Evolutionary conservation across 345 rosid genomes (phyloP), one percentile per base, ranked within the genome.

Genomic region (Euphorbia lathyris): DNA sequence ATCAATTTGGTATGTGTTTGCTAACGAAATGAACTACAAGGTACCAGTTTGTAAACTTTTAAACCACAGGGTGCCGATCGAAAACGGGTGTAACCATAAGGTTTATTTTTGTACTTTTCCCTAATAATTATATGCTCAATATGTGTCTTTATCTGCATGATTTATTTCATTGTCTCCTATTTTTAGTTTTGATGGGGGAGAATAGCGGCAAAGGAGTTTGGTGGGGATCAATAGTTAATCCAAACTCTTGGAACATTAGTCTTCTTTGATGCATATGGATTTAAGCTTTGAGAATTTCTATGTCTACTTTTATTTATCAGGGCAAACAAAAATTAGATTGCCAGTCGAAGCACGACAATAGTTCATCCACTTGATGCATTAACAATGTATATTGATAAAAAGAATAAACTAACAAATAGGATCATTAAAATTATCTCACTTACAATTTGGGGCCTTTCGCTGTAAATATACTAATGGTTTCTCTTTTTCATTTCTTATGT

Each of bases 91-190:
- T n/a, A n/a, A n/a, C n/a, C n/a, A n/a, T n/a, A n/a, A n/a, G n/a
- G n/a, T n/a, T n/a, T n/a, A n/a, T n/a, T n/a, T n/a, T n/a, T n/a
- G n/a, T n/a, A n/a, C n/a, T n/a, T n/a, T n/a, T n/a, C n/a, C n/a
- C n/a, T 88, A 76, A 36, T 25, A 30, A 40, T 56, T 10, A 5
- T 59, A 1, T 52, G n/a, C 5, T 58, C 16, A 29, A n/a, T 8
- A 25, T 12, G 26, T 55, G 13, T 36, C 40, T 30, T 27, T 30
- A 40, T 58, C 1, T 61, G 30, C 13, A n/a, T 50, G 17, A 13
- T 26, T 17, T 61, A 25, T 45, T 56, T 59, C 3, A 7, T 11
- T 30, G 30, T 16, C 64, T 10, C 38, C 36, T 32, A 59, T 30
- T 32, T 16, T 29, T 32, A 1, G 4, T 59, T 23, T 9, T 14